These are phyloP conservation scores for Mycena leptocephala DNA, from an alignment of 768 basidiomycete genomes.

Conservation along the genomic window DNA sequence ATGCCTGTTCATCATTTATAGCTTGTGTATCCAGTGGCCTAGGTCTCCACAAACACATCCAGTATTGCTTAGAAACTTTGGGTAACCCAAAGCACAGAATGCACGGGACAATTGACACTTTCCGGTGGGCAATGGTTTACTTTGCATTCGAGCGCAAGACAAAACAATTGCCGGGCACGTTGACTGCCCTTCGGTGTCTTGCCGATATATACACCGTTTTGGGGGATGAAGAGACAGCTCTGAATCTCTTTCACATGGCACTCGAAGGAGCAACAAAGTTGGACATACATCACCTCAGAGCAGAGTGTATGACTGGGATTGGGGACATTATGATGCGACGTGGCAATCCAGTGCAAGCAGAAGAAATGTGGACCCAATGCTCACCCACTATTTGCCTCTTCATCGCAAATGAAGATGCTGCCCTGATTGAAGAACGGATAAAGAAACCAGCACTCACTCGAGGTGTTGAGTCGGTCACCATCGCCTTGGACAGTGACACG, in stretches of 20 bases:
- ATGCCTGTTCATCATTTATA: not conserved
- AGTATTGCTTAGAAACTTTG: not conserved
- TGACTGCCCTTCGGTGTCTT: not conserved
- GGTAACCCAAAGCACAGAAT: not conserved
- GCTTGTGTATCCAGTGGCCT: not conserved
- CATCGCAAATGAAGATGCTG: not conserved
- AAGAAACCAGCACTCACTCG: no score
- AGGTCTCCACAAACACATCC: no score
- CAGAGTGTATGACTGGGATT: slow-evolving; percentile 3
- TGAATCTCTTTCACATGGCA: not conserved
- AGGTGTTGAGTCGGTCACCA: no score
- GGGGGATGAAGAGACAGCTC: not conserved
- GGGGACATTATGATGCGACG: not conserved
- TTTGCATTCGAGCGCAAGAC: not conserved
- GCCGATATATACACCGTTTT: not conserved
- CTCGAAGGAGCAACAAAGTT: not conserved
- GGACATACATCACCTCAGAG: not conserved
- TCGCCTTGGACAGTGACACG: no score
- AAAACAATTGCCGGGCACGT: not conserved
- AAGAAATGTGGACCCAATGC: not conserved
- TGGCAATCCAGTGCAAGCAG: not conserved
- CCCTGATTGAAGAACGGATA: no score
- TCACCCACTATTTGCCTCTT: not conserved
- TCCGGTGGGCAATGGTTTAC: not conserved
- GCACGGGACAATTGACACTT: not conserved